Evolutionary conservation across 2,329 filamentous ascomycete genomes (phyloP), one percentile per base, ranked within the genome.

Genomic region (Penicillium sp.): DNA sequence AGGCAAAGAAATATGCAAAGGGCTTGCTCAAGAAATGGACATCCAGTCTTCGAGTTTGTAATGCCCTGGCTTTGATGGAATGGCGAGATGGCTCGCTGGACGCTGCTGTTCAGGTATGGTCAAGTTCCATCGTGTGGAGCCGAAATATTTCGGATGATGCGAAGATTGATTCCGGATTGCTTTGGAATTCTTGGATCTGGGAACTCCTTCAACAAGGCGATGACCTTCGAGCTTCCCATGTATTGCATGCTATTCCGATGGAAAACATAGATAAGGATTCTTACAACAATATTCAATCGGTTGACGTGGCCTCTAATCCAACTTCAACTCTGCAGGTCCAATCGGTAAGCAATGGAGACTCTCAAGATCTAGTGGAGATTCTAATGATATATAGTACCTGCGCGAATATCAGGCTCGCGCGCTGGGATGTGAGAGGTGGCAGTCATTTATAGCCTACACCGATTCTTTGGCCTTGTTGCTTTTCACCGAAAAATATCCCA

Each of bases 31-130:
- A 89, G 67, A 80, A 80, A 44, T 83, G 84, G 51, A 79, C 86
- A 0, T 79, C 83, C 1, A 88, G 85, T 62, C 70, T 90, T 3
- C 77, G 79, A 13, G 77, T 97, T 0, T 97, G 95, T 72, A 89
- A 91, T 61, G 85, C 87, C 0, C 96, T 93, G 66, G 90, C 88
- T 0, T 74, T 91, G 13, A 84, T 91, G 3, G 90, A 96, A 71
- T 80, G 75, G 60, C 76, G 78, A 1, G 81, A 81, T 26, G 83
- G 80, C 0, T 87, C 88, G 21, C 61, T 68, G 1, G 78, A 83
- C 0, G 76, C 84, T 43, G 87, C 88, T 4, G 75, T 79, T 19
- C 85, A 84, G 48, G 86, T 94, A 0, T 83, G 93, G 64, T 70
- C 79, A 1, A 87, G 88, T 1, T 87, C 90, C 1, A 76, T 91